A percentile compares a stretch with the other conserved stretches of the same genome.
These are phyloP conservation scores for carrot (Daucus carota) DNA, from an alignment of 129 eudicot genomes.

Conservation along the genomic window DH1_v3.0 NC_030389.2:1680001-1680500, in stretches of 20 bases:
- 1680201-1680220: conserved; percentile 95
- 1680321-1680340: conserved; percentile 86
- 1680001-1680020: conserved; percentile 91
- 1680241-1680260: conserved; percentile 92
- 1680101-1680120: conserved; percentile 95
- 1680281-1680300: conserved; percentile 92
- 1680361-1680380: conserved; percentile 82
- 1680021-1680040: conserved; percentile 83
- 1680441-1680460: conserved; percentile 27
- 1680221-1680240: conserved; percentile 98
- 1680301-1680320: conserved; percentile 96
- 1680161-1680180: conserved; percentile 83
- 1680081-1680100: conserved; percentile 76
- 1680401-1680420: conserved; percentile 96
- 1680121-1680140: conserved; percentile 78
- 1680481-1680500: conserved; percentile 31
- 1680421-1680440: conserved; percentile 95
- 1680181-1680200: conserved; percentile 98
- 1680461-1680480: conserved; percentile 33
- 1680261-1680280: conserved; percentile 83
- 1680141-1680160: conserved; percentile 98
- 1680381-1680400: conserved; percentile 86
- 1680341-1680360: conserved; percentile 75
- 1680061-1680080: conserved; percentile 69
- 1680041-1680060: conserved; percentile 88